Base-by-base conservation (phyloP, 1,284 basidiomycete species). In the Irpex sp. region DNA sequence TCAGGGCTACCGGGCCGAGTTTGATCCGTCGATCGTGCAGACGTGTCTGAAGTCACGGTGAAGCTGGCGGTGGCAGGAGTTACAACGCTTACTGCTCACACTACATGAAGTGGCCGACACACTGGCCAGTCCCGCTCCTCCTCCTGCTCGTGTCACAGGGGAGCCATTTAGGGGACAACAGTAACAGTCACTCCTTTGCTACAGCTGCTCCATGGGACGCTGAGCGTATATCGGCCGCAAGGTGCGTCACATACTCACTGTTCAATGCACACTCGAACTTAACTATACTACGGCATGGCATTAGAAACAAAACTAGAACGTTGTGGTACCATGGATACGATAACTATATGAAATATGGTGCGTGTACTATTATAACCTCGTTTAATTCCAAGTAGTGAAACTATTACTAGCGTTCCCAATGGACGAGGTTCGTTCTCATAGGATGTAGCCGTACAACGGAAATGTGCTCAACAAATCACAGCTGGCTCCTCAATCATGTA, bases 401-500 rank as follows among this genome's bases (percentile, higher is more conserved):
- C n/a, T 62, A 52, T 15, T 59, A 8, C 19, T 62, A 92, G 92
- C 92, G 15, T 93, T 92, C 70, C 92, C 92, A n/a, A 74, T 90
- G 70, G 91, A 93, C 68, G 91, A 92, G 82, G 89, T 92, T 70
- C 64, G 69, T 63, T 52, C 51, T 52, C 59, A 61, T 17, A n/a
- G 1, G 2, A 6, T 26, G 44, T 17, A 13, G 34, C 21, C n/a
- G 11, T 59, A 6, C 21, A 47, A 47, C 0, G 40, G n/a, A 38
- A 34, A 58, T 17, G 6, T 15, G 34, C 52, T n/a, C 15, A 60
- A 21, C 48, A 54, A 11, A 26, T 44, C 2, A 31, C 17, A 97
- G 89, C 82, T 97, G 34, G 86, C 88, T 15, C 95, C 96, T 1
- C 76, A 97, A n/a, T 88, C 92, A 11, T 98, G 96, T 73, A 83